Evolutionary conservation across 2,329 filamentous ascomycete species (phyloP).

Genomic region (Cladosporium sp.): DNA sequence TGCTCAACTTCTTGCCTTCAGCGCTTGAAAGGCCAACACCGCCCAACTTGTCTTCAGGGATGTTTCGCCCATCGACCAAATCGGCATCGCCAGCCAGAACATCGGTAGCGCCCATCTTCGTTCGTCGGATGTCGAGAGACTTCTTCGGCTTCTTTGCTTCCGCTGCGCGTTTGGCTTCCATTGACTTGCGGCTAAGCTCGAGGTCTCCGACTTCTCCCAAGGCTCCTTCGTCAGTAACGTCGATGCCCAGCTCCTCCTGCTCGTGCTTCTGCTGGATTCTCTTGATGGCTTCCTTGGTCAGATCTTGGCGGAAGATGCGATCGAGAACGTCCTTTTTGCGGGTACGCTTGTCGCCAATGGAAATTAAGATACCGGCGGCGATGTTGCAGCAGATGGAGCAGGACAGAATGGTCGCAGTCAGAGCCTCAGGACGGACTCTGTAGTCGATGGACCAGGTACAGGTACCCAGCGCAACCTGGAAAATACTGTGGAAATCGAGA

Average conservation of each 20-base stretch:
- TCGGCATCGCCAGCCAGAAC: constrained; percentile 1
- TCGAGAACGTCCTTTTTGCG: constrained; percentile 83
- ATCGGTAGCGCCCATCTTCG: background rate
- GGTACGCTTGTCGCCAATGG: constrained; percentile 69
- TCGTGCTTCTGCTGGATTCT: constrained; percentile 35
- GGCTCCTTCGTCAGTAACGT: constrained; percentile 4
- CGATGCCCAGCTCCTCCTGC: constrained; percentile 3
- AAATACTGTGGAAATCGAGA: constrained; percentile 71
- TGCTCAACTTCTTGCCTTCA: constrained; percentile 1
- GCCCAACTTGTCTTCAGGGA: background rate
- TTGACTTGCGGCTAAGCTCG: constrained; percentile 10
- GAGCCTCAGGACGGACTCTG: constrained; percentile 61
- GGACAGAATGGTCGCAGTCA: constrained; percentile 77
- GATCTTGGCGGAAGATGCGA: constrained; percentile 68
- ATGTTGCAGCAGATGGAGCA: constrained; percentile 76
- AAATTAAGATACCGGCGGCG: constrained; percentile 70
- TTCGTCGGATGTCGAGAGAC: constrained; percentile 1
- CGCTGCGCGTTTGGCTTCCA: constrained; percentile 9
- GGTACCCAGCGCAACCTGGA: constrained; percentile 75
- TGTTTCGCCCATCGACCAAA: background rate
- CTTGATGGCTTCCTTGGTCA: constrained; percentile 64
- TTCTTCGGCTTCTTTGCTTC: constrained; percentile 7
- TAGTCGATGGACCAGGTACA: constrained; percentile 77
- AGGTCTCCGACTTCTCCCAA: constrained; percentile 9
- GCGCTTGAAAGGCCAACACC: background rate